A percentile compares a stretch with the other conserved stretches of the same genome.
These are phyloP conservation scores for Ogataea kodamae DNA, from an alignment of 805 yeast species.

Conservation along the genomic window DNA sequence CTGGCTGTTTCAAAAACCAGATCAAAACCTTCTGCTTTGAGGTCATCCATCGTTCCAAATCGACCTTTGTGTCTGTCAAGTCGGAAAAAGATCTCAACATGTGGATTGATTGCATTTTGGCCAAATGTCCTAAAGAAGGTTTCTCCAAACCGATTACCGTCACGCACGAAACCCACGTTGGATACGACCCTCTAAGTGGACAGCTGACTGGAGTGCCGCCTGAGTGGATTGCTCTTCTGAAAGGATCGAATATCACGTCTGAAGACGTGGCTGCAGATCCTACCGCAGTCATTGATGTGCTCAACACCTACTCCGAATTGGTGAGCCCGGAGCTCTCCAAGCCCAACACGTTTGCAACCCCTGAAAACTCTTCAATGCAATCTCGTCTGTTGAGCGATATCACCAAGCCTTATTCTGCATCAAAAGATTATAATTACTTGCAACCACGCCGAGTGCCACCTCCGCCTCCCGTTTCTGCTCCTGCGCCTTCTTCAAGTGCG, in stretches of 20 bases:
- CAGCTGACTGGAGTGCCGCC: constrained; percentile 50
- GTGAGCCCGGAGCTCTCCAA: constrained; percentile 37
- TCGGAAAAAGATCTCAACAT: constrained; percentile 75
- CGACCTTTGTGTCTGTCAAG: constrained; percentile 72
- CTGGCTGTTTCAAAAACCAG: constrained; percentile 64
- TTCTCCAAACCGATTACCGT: constrained; percentile 94
- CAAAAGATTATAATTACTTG: constrained; percentile 23
- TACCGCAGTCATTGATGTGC: constrained; percentile 58
- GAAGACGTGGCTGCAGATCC: constrained; percentile 65
- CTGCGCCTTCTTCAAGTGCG: constrained; percentile 6
- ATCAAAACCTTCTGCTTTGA: constrained; percentile 80
- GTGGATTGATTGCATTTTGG: constrained; percentile 87
- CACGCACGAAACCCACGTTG: constrained; percentile 89
- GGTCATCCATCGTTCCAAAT: constrained; percentile 60
- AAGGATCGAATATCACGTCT: constrained; percentile 56
- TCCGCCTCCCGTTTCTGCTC: constrained; percentile 33
- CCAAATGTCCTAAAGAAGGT: constrained; percentile 60
- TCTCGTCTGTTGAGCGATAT: constrained; percentile 26
- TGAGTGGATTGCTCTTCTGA: constrained; percentile 52
- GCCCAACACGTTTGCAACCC: constrained; percentile 24
- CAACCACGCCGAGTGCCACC: constrained; percentile 37
- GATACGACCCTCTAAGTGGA: constrained; percentile 75
- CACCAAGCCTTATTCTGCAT: constrained; percentile 31
- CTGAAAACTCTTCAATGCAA: constrained; percentile 9
- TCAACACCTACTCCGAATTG: constrained; percentile 48